Evolutionary conservation across 208 protist genomes (phyloP), one percentile per base, ranked within the genome.

Genomic region (Naegleria gruberi): DNA sequence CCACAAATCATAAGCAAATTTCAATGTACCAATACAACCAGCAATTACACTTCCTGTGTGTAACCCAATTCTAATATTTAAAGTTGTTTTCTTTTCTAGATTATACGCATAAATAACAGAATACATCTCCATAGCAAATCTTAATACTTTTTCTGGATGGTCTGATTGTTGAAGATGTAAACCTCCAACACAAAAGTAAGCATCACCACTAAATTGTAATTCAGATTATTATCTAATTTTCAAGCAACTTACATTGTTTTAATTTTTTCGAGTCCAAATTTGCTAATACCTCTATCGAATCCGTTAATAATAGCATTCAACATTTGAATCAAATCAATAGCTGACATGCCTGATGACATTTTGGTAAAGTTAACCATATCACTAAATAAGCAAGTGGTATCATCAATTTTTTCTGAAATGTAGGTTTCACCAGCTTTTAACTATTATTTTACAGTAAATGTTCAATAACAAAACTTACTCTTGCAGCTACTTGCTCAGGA

Each of bases 311-410:
- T 47, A 19, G 37, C n/a, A 40, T 85, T 87, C 0, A 91, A 43
- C 0, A 89, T 5, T 43, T 89, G 19, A 55, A 89, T 44, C 0
- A 91, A 8, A 40, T 91, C 82, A 19, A 10, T 40, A 23, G 90
- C 44, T 30, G 77, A 10, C 90, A 91, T 91, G 0, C 40, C 43
- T 30, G 23, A 19, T 6, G 7, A 43, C 47, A 91, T 65, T 30
- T 82, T 55, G 26, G 90, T 89, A 73, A 91, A 91, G 23, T 82
- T 82, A 51, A 91, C 82, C 10, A 91, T 83, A 30, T 91, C 90
- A 55, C 42, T 83, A 10, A 90, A 86, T 89, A 65, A 82, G 83
- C 41, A 91, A 19, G 45, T 91, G 37, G 34, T 91, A 57, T 43
- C 91, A 55, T 41, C 46, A 1, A 46, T 82, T 86, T 37, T 44